Conservation (phyloP, 1,139 yeast species). For the Yamadazyma diospyri region DNA sequence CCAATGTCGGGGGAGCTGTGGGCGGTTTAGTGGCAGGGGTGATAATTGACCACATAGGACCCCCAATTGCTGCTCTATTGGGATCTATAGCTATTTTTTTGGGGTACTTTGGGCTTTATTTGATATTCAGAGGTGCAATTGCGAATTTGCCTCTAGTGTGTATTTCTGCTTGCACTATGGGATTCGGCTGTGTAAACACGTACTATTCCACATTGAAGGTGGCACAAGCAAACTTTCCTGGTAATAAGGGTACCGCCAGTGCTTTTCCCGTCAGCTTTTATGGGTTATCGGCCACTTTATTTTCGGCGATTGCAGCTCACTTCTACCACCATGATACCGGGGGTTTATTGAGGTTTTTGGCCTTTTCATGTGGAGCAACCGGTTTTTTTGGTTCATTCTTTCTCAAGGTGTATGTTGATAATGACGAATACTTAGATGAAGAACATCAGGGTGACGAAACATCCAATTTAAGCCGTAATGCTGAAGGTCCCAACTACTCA, state of each 20-base stretch:
- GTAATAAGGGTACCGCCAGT: slow-evolving; percentile 67
- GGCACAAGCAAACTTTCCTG: slow-evolving; percentile 67
- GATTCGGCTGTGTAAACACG: slow-evolving; percentile 63
- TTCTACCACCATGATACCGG: slow-evolving; percentile 44
- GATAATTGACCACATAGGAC: slow-evolving; percentile 58
- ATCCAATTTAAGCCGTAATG: slow-evolving; percentile 2
- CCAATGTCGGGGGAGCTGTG: slow-evolving; percentile 60
- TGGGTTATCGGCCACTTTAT: slow-evolving; percentile 48
- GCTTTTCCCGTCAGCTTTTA: slow-evolving; percentile 58
- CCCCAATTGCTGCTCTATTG: slow-evolving; percentile 46
- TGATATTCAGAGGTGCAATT: slow-evolving; percentile 24
- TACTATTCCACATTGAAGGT: slow-evolving; percentile 68
- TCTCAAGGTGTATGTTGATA: slow-evolving; percentile 28
- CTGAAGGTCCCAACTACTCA: background rate
- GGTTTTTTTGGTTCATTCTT: slow-evolving; percentile 38
- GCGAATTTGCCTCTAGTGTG: slow-evolving; percentile 28
- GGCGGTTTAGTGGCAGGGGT: slow-evolving; percentile 72
- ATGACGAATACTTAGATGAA: slow-evolving; percentile 17
- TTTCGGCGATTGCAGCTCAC: slow-evolving; percentile 43
- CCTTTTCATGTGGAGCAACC: slow-evolving; percentile 34
- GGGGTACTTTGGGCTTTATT: slow-evolving; percentile 35
- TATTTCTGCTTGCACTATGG: slow-evolving; percentile 42
- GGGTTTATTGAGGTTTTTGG: slow-evolving; percentile 33
- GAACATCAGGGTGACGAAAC: background rate
- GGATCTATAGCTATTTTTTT: slow-evolving; percentile 51